Conservation (phyloP, 345 rosid genomes). For the Eucalyptus polybractea region DNA sequence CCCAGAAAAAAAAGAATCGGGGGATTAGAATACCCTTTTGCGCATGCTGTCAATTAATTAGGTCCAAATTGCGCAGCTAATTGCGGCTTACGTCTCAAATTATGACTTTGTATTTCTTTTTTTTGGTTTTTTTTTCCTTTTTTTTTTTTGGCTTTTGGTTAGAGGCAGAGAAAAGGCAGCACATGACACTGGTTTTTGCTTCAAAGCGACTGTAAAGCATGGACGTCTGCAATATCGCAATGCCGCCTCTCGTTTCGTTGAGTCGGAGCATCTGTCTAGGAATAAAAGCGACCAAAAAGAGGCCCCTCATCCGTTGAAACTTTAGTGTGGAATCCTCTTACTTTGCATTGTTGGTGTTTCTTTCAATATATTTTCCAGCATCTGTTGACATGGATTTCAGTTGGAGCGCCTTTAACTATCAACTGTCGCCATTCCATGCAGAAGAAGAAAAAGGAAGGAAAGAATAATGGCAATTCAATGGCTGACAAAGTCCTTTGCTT, state of each 20-base stretch:
- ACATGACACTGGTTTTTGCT: not conserved
- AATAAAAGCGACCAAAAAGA: not conserved
- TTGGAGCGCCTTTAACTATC: not conserved
- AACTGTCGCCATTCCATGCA: not conserved
- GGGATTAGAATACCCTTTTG: not conserved
- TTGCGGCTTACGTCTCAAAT: not conserved
- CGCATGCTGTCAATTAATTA: not conserved
- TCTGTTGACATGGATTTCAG: not conserved
- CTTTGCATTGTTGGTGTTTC: not conserved
- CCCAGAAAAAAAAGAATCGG: not conserved
- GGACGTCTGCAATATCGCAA: not conserved
- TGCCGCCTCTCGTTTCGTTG: not conserved
- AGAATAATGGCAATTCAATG: not conserved
- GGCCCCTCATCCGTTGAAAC: not conserved
- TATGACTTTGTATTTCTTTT: not conserved
- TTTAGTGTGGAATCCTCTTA: not conserved
- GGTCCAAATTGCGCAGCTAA: not conserved
- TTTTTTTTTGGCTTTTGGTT: not conserved
- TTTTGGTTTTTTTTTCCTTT: too few species aligned
- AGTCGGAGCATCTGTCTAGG: not conserved
- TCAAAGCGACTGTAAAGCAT: not conserved
- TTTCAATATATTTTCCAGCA: not conserved
- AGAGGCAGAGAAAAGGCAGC: not conserved
- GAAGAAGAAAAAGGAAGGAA: not conserved
- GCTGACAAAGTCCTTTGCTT: not conserved